Evolutionary conservation across 2,329 filamentous ascomycete genomes (phyloP).

Genomic region (Aspergillus sp.): DNA sequence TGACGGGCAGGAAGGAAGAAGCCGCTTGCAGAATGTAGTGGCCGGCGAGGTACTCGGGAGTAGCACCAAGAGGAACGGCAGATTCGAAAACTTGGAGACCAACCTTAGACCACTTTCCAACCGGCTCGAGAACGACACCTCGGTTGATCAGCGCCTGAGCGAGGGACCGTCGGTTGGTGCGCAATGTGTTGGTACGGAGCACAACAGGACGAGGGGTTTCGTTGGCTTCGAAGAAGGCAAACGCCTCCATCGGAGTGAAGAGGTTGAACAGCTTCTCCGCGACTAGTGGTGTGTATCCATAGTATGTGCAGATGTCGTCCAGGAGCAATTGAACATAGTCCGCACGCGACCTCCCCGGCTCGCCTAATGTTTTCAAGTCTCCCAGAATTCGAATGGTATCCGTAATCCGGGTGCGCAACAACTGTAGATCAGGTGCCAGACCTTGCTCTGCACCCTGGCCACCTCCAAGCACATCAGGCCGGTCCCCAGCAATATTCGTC

Average conservation of each 20-base stretch:
- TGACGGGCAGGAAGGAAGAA: conserved; percentile 92
- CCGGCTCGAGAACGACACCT: conserved; percentile 89
- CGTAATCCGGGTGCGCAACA: conserved; percentile 80
- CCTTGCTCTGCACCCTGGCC: conserved; percentile 52
- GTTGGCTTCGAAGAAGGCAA: conserved; percentile 98
- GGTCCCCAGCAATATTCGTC: conserved; percentile 82
- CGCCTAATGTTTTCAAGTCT: conserved; percentile 73
- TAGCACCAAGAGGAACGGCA: conserved; percentile 78
- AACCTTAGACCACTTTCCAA: conserved; percentile 98
- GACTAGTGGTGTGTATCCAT: conserved; percentile 90
- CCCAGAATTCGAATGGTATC: conserved; percentile 88
- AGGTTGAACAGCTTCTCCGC: conserved; percentile 91
- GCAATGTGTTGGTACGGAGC: conserved; percentile 91
- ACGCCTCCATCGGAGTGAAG: conserved; percentile 86
- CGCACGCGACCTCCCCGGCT: conserved; percentile 70
- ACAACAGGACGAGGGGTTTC: conserved; percentile 89
- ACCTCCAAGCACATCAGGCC: conserved; percentile 54
- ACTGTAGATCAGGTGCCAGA: conserved; percentile 79
- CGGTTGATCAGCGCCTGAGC: conserved; percentile 92
- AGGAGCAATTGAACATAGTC: conserved; percentile 84
- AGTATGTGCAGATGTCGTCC: conserved; percentile 91
- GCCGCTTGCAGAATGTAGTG: conserved; percentile 98
- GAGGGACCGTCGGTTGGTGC: conserved; percentile 66
- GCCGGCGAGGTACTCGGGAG: conserved; percentile 91
- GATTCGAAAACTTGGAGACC: conserved; percentile 94